Evolutionary conservation across 441 rosid genomes (phyloP), one percentile per base, ranked within the genome.

Genomic region (Pelargonium myrrhifolium): DNA sequence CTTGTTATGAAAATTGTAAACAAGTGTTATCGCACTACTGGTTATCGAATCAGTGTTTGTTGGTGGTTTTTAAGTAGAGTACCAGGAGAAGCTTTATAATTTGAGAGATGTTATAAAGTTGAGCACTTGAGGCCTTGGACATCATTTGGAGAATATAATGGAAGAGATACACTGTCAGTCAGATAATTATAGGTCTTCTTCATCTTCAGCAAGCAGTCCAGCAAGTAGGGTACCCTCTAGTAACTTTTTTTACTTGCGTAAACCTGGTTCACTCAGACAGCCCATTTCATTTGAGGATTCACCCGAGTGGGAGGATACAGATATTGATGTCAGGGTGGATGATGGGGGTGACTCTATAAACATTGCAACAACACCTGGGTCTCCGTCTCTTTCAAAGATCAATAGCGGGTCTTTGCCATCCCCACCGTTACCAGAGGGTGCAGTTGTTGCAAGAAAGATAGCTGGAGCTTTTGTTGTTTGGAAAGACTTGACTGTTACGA

Each of bases 211-310:
- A 1, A 92, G 99, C 79, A 94, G 99, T 83, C 99, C 99, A 2
- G 86, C 97, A 5, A 90, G 93, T 72, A 89, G 99, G 81, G 90
- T 89, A 47, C 96, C 97, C 18, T 92, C 99, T 3, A 92, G 98
- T 74, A 89, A 88, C 78, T 90, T 88, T 77, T 94, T 94, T 85
- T 94, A 92, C 77, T 77, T 92, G 70, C 85, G 97, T 60, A 94
- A 91, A 78, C 98, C 96, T 0, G 98, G 97, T 75, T 86, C 93
- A 58, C 78, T 89, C 58, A 70, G 94, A 72, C 99, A 92, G 67
- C 98, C 99, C 62, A 94, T 94, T 69, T 94, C 99, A 0, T 88
- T 94, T 63, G 98, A 92, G 81, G 99, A 94, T 78, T 94, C 99
- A 49, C 99, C 99, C 3, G 97, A 94, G 64, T 92, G 99, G 99